Percentiles rank a stretch among this genome's conserved stretches.
These are phyloP conservation scores for Cutaneotrichosporon daszewskae DNA, from an alignment of 1,284 basidiomycete genomes.

Conservation along the genomic window DNA sequence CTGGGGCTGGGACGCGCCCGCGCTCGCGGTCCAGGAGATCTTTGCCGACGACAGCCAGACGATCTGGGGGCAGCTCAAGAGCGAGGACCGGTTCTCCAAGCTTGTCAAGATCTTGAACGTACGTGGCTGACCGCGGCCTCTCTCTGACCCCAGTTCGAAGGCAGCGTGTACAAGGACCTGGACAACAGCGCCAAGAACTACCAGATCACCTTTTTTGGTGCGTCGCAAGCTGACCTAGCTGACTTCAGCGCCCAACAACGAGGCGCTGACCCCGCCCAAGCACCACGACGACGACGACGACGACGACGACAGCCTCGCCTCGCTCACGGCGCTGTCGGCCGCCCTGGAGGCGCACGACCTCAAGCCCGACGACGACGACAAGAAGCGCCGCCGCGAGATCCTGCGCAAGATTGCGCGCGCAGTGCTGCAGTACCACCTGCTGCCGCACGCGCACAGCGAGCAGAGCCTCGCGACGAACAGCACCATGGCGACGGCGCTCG, in stretches of 20 bases:
- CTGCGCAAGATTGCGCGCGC: slow-evolving; percentile 54
- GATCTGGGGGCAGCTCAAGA: slow-evolving; percentile 43
- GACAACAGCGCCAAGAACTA: slow-evolving; percentile 33
- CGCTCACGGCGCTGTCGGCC: slow-evolving; percentile 26
- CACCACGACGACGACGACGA: slow-evolving; percentile 38
- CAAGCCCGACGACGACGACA: slow-evolving; percentile 49
- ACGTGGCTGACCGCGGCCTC: slow-evolving; percentile 3
- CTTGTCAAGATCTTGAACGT: slow-evolving; percentile 46
- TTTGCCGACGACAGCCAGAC: slow-evolving; percentile 20
- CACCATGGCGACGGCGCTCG: slow-evolving; percentile 58
- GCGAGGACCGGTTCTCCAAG: slow-evolving; percentile 43
- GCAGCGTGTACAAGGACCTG: slow-evolving; percentile 35
- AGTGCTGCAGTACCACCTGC: slow-evolving; percentile 60
- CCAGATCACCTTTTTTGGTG: slow-evolving; percentile 48
- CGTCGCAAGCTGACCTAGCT: too few relatives aligned
- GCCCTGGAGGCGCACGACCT: slow-evolving; percentile 26
- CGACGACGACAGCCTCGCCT: slow-evolving; percentile 17
- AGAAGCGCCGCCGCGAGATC: slow-evolving; percentile 53
- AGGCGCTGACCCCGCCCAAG: slow-evolving; percentile 37
- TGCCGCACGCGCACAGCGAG: slow-evolving; percentile 51
- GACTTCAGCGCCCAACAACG: slow-evolving; percentile 46
- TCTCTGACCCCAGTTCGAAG: slow-evolving; percentile 26
- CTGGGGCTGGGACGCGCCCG: neutral
- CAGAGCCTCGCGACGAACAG: slow-evolving; percentile 55
- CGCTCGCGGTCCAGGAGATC: neutral